Evolutionary conservation across 2,329 filamentous ascomycete genomes (phyloP).

Genomic region (Penicillium sp.): DNA sequence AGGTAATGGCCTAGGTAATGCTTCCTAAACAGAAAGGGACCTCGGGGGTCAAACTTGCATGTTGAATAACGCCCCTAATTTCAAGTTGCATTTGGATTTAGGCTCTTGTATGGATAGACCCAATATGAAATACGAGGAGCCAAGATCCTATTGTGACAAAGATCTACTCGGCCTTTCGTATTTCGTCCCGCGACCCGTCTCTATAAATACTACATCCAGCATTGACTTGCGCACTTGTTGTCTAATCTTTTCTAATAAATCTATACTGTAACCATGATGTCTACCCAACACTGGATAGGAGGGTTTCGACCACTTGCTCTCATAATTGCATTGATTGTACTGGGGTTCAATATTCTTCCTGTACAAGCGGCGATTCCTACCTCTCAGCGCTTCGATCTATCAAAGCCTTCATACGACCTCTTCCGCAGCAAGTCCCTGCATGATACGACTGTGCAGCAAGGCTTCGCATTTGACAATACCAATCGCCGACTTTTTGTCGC

Average conservation of each 20-base stretch:
- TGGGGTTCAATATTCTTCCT: background rate
- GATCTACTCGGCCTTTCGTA: background rate
- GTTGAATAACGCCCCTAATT: background rate
- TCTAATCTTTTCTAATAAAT: background rate
- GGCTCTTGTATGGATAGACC: background rate
- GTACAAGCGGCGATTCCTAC: slow-evolving; percentile 2
- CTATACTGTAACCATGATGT: background rate
- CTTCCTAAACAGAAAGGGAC: too few relatives aligned
- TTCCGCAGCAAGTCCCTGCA: slow-evolving; percentile 19
- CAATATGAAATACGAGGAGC: slow-evolving; percentile 1
- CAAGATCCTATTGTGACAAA: background rate
- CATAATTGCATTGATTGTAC: background rate
- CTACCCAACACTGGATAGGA: background rate
- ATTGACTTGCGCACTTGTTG: background rate
- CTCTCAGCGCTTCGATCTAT: slow-evolving; percentile 18
- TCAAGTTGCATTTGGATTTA: background rate
- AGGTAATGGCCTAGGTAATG: too few relatives aligned
- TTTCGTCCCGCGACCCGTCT: background rate
- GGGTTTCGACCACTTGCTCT: background rate
- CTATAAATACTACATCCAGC: background rate
- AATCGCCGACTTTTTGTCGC: slow-evolving; percentile 25
- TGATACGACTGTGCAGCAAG: slow-evolving; percentile 23
- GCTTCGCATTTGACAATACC: slow-evolving; percentile 27
- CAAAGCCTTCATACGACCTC: slow-evolving; percentile 17
- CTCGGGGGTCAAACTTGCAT: background rate